phyloP scores from a whole-genome alignment of 768 basidiomycete genomes.

The Rubroboletus satanas region DNA sequence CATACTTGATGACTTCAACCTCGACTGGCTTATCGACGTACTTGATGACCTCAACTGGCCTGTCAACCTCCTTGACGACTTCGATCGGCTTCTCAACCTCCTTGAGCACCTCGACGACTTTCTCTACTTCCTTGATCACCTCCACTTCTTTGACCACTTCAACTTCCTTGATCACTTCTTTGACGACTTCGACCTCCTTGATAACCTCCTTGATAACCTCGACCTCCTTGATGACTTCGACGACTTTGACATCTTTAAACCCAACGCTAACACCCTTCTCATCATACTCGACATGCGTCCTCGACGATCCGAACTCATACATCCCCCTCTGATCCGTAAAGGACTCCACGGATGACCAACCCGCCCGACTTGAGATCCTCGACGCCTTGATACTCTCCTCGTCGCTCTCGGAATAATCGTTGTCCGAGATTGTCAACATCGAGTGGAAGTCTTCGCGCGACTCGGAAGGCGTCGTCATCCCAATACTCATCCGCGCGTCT shows the following conservation, averaged over 20 bases:
- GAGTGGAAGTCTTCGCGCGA: conserved; percentile 77
- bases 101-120: conserved; percentile 14
- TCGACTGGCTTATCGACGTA: conserved; percentile 34
- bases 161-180: conserved; percentile 31
- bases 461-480: conserved; percentile 59
- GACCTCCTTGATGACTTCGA: conserved; percentile 27
- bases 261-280: conserved; percentile 38
- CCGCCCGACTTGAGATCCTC: conserved; percentile 35
- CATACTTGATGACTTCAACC: conserved; percentile 28
- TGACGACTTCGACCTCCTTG: conserved; percentile 25
- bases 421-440: conserved; percentile 64
- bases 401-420: conserved; percentile 56
- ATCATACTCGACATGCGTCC: conserved; percentile 45
- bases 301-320: conserved; percentile 1
- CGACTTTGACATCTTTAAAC: conserved; percentile 30
- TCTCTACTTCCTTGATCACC: conserved; percentile 25
- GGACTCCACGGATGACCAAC: conserved; percentile 25
- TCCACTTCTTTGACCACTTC: conserved; percentile 35
- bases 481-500: conserved; percentile 67
- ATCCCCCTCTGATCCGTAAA: conserved; percentile 13
- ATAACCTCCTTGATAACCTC: conserved; percentile 31
- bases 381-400: conserved; percentile 78
- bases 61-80: conserved; percentile 25
- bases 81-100: conserved; percentile 24
- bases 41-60: conserved; percentile 20